A percentile compares a stretch with the other conserved stretches of the same genome.
Evolutionary conservation across 306 rosid genomes (phyloP).

Genomic region (Senna siamea): DNA sequence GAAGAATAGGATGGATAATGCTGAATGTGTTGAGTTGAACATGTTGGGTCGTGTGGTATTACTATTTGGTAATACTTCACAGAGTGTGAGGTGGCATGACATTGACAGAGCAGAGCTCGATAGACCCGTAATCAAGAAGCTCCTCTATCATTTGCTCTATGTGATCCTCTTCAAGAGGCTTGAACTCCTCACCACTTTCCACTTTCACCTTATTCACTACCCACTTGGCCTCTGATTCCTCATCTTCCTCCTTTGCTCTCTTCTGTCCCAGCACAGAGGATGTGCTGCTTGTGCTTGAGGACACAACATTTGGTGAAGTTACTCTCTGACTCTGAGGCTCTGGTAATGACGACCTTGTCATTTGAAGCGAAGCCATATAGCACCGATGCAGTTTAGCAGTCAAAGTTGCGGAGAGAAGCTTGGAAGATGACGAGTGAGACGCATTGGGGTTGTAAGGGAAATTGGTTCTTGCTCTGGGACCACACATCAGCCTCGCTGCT

Average conservation of each 20-base stretch:
- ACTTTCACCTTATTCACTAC: constrained; percentile 45
- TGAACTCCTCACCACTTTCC: constrained; percentile 47
- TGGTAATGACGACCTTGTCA: constrained; percentile 46
- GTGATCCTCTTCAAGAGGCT: constrained; percentile 64
- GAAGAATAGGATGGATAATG: no score
- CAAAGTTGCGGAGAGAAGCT: constrained; percentile 70
- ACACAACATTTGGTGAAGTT: constrained; percentile 8
- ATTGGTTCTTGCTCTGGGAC: constrained; percentile 66
- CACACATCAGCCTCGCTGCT: constrained; percentile 81
- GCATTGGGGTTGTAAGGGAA: constrained; percentile 66
- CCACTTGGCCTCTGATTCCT: constrained; percentile 38
- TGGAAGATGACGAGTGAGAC: constrained; percentile 60
- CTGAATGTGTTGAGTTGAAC: no score
- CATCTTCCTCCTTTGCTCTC: constrained; percentile 30
- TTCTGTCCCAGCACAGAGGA: constrained; percentile 33
- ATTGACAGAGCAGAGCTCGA: constrained; percentile 57
- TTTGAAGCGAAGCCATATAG: constrained; percentile 71
- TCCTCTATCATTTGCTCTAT: constrained; percentile 81
- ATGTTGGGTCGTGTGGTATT: no score
- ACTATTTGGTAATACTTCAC: no score
- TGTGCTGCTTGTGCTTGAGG: constrained; percentile 9
- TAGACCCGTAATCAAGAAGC: constrained; percentile 66
- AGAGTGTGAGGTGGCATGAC: constrained; percentile 27
- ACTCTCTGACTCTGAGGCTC: constrained; percentile 42
- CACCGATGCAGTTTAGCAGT: constrained; percentile 71